Conservation (phyloP, 225 moss, liverwort and hornwort genomes). For the Antitrichia curtipendula region DNA sequence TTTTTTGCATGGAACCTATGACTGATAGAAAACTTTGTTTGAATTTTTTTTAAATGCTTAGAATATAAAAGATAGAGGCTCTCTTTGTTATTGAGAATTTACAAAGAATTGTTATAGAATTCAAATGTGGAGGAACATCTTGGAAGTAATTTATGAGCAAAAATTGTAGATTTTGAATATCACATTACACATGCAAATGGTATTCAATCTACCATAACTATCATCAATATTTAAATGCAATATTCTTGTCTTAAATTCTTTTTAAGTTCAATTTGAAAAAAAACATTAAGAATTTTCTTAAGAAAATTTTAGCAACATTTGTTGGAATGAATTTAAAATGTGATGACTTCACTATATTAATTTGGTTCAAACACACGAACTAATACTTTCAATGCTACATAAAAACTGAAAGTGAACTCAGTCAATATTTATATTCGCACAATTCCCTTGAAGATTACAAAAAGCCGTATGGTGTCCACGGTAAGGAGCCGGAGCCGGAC, state of each 20-base stretch:
- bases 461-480: background rate
- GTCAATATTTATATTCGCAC: background rate
- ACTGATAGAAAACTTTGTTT: background rate
- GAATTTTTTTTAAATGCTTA: background rate
- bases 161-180: background rate
- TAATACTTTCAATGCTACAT: background rate
- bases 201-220: background rate
- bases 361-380: background rate
- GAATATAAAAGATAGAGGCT: rapidly evolving
- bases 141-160: background rate
- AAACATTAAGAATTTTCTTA: rapidly evolving
- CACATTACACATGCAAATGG: no score
- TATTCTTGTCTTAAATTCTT: background rate
- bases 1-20: rapidly evolving
- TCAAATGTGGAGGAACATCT: no score
- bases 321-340: background rate
- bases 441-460: background rate
- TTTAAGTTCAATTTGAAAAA: background rate
- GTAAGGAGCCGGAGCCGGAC: background rate
- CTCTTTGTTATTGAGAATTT: background rate
- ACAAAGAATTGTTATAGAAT: background rate
- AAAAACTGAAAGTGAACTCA: background rate
- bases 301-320: no score
- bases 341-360: no score
- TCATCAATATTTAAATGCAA: background rate